These are phyloP conservation scores for Antrodiella citrinella DNA, from an alignment of 768 basidiomycete species.

Conservation along the genomic window DNA sequence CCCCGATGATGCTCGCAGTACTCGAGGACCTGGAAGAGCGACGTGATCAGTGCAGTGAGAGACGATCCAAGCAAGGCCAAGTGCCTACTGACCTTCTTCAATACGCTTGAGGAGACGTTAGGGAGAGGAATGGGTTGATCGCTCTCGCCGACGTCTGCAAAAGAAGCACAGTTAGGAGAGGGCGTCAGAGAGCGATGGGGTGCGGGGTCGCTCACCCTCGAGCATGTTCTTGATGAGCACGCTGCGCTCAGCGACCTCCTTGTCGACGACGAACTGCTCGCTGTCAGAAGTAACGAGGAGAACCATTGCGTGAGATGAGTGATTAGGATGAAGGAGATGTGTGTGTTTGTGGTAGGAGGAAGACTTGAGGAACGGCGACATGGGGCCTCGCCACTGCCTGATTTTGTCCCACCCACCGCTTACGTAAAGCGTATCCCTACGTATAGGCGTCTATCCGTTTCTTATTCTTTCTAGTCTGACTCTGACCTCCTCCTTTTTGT, in stretches of 20 bases:
- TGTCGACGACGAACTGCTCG: conserved; percentile 89
- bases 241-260: conserved; percentile 89
- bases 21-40: conserved; percentile 70
- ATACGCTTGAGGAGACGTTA: conserved; percentile 85
- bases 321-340: conserved; percentile 8
- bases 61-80: too few relatives aligned
- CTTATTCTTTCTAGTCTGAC: conserved; percentile 28
- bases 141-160: conserved; percentile 83
- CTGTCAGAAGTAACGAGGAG: conserved; percentile 92
- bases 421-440: conserved; percentile 20
- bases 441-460: conserved; percentile 42
- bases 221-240: conserved; percentile 99
- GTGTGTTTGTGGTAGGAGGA: conserved; percentile 3
- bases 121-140: conserved; percentile 93
- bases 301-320: conserved; percentile 50
- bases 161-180: conserved; percentile 3
- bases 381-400: neutral
- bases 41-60: conserved; percentile 5
- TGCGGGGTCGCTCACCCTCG: conserved; percentile 53
- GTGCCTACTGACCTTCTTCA: conserved; percentile 83
- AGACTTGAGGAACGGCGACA: neutral
- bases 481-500: neutral
- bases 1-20: conserved; percentile 99
- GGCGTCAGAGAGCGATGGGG: conserved; percentile 5
- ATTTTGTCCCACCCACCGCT: neutral